Evolutionary conservation across 805 yeast genomes (phyloP), one percentile per base, ranked within the genome.

Genomic region (Starmerella kuoi): DNA sequence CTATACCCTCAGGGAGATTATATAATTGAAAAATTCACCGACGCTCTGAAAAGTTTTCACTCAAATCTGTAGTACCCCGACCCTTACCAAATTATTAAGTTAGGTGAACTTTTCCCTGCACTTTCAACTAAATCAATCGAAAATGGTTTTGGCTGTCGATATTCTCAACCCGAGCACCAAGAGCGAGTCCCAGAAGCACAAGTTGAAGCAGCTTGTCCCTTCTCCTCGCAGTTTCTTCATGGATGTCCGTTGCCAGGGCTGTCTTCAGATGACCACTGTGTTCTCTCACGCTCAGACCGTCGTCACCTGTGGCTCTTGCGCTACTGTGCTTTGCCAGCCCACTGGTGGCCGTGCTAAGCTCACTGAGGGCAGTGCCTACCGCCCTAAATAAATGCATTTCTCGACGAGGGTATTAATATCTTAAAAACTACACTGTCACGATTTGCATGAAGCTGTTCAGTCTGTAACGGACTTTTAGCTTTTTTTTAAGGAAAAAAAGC

Each of bases 261-360:
- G 99, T 76, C 77, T 88, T 69, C 82, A 79, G 79, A 91, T 91
- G 76, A 86, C 98, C 71, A 88, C 96, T 60, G 97, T 91, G 58
- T 91, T 91, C 82, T 88, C 97, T 55, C 98, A 91, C 72, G 97
- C 99, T 59, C 98, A 91, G 77, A 91, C 98, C 62, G 97, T 96
- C 63, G 98, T 91, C 64, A 82, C 95, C 64, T 91, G 99, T 78
- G 97, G 93, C 66, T 78, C 94, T 44, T 91, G 99, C 75, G 79
- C 97, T 58, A 85, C 95, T 57, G 96, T 91, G 55, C 81, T 91
- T 66, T 87, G 97, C 74, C 80, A 91, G 65, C 99, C 99, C 68
- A 82, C 96, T 58, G 99, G 99, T 77, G 99, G 99, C 77, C 91
- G 91, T 79, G 96, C 97, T 66, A 86, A 81, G 73, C 79, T 91